Evolutionary conservation across 306 rosid species (phyloP).

Genomic region (Senna siamea): DNA sequence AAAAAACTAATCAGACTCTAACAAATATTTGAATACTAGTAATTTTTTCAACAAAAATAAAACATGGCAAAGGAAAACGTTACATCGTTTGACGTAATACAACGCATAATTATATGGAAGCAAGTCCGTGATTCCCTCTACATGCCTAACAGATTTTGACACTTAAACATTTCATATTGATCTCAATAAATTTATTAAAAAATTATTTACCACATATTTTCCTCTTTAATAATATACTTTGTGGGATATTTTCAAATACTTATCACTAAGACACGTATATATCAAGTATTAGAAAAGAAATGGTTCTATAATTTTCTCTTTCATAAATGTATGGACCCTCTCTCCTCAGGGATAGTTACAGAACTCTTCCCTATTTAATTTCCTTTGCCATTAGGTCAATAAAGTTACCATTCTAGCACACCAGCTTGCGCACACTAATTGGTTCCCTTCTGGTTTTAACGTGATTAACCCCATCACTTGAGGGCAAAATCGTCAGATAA

Average conservation of each 20-base stretch:
- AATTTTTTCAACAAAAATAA: too few species aligned
- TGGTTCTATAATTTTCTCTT: background rate
- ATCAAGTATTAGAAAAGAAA: too few species aligned
- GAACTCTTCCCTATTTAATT: slow-evolving; percentile 12
- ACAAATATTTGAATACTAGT: too few species aligned
- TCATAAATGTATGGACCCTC: slow-evolving; percentile 1
- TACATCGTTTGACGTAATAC: background rate
- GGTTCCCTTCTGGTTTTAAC: background rate
- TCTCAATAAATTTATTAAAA: background rate
- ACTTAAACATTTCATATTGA: background rate
- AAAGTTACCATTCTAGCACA: slow-evolving; percentile 9
- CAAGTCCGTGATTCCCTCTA: too few species aligned
- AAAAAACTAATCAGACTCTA: too few species aligned
- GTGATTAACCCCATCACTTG: background rate
- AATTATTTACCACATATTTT: background rate
- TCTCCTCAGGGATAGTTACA: slow-evolving; percentile 9
- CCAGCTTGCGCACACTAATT: background rate
- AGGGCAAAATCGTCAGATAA: slow-evolving; percentile 1
- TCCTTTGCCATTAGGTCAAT: background rate
- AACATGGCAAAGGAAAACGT: too few species aligned
- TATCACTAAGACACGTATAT: too few species aligned
- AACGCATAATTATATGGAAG: background rate
- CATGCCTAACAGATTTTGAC: background rate
- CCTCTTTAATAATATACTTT: background rate
- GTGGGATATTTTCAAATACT: too few species aligned